Percentiles rank a stretch among this genome's conserved stretches.
phyloP scores from a whole-genome alignment of 805 yeast species.

The Tanozyma kutaoensis region DNA sequence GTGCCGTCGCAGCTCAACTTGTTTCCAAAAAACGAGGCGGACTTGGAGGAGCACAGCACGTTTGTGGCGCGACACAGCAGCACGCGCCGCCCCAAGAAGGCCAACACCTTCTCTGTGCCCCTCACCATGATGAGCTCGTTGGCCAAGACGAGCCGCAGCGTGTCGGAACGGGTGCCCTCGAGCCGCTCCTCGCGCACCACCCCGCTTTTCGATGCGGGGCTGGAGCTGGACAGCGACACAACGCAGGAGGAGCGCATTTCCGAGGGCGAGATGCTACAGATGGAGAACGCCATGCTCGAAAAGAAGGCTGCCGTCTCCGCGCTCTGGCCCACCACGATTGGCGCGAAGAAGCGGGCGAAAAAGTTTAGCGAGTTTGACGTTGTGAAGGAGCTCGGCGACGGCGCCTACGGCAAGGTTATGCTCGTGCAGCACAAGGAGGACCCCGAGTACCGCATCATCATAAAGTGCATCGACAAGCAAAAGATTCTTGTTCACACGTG shows the following conservation, averaged over 20 bases:
- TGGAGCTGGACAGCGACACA: no score
- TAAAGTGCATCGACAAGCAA: slow-evolving; percentile 85
- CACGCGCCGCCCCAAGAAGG: slow-evolving; percentile 16
- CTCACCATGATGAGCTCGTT: slow-evolving; percentile 2
- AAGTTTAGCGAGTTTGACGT: slow-evolving; percentile 58
- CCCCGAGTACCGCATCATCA: slow-evolving; percentile 52
- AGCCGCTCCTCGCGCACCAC: no score
- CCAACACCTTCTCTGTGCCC: slow-evolving; percentile 15
- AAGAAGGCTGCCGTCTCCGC: slow-evolving; percentile 20
- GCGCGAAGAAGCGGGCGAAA: slow-evolving; percentile 57
- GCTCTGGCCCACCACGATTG: slow-evolving; percentile 40
- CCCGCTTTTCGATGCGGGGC: no score
- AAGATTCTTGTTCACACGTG: slow-evolving; percentile 92
- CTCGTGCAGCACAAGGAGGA: slow-evolving; percentile 59
- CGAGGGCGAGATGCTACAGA: slow-evolving; percentile 28
- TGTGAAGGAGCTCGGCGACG: slow-evolving; percentile 79
- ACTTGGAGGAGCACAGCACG: slow-evolving; percentile 13
- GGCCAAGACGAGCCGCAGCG: no score
- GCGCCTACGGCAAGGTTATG: slow-evolving; percentile 93
- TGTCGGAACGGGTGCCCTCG: no score
- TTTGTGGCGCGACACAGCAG: slow-evolving; percentile 21
- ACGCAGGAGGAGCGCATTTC: slow-evolving; percentile 7
- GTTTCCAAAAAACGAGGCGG: slow-evolving; percentile 22
- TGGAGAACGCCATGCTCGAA: slow-evolving; percentile 32
- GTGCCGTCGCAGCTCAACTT: slow-evolving; percentile 47